Base-by-base conservation (phyloP, 495 filamentous ascomycete genomes). In the Xylaria palmicola region DNA sequence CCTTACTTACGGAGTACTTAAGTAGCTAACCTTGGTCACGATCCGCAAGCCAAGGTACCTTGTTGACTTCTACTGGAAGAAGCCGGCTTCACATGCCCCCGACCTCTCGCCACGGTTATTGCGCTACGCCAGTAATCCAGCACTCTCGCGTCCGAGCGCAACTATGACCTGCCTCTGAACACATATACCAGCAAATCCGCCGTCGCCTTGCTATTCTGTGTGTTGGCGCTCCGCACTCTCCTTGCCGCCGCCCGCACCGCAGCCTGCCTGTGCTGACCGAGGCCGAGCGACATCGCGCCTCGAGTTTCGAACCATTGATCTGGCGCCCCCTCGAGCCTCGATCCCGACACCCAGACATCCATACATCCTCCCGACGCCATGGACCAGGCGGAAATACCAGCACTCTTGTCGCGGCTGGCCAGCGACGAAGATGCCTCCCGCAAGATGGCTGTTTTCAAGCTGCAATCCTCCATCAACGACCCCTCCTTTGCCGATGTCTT, bases 381-480 rank as follows among this genome's bases (percentile, higher is more conserved):
- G 79, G 78, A 81, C 59, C 79, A 81, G 65, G 77, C 81, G 52
- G 81, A 84, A 65, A 83, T 84, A 54, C 81, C 81, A 32, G 76
- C 79, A 60, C 75, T 85, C 57, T 74, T 85, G 63, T 75, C 79
- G 70, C 81, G 81, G 62, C 76, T 85, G 29, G 74, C 76, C 27
- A 83, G 80, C 71, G 81, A 83, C 62, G 82, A 84, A 76, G 95
- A 98, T 83, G 90, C 90, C 32, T 90, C 91, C 56, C 91, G 94
- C 66, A 99, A 99, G 79, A 97, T 97, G 91, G 94, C 94, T 12
- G 95, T 92, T 60, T 99, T 99, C 83, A 96, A 96, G 75, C 85
- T 99, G 39, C 94, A 99, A 74, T 83, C 85, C 40, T 90, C 87
- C 61, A 96, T 99, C 69, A 91, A 91, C 67, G 95, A 99, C 72